Evolutionary conservation across 129 eudicot species (phyloP).

Genomic region (Solidago caesia): DNA sequence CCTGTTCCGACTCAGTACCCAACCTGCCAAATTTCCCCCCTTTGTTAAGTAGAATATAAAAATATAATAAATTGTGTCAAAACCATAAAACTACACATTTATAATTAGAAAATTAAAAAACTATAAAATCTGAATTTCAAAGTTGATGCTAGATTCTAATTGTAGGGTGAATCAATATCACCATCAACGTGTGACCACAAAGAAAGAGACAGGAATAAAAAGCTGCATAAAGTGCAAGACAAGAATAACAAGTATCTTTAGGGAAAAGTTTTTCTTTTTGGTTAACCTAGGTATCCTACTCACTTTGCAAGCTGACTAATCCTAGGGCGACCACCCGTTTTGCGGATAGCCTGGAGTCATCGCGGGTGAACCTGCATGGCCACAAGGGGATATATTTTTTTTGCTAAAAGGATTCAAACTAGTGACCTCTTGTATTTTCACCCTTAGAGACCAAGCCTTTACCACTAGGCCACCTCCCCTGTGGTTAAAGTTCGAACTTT

Average conservation of each 20-base stretch:
- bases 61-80: neutral
- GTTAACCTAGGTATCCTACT: no score
- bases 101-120: neutral
- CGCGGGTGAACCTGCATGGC: no score
- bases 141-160: neutral
- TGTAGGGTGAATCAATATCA: neutral
- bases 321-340: no score
- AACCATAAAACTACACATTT: neutral
- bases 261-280: neutral
- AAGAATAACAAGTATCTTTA: neutral
- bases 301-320: no score
- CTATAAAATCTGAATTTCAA: neutral
- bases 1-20: no score
- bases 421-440: neutral
- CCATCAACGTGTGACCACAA: constrained; percentile 10
- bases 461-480: no score
- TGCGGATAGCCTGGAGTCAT: no score
- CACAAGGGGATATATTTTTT: no score
- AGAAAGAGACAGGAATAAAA: constrained; percentile 8
- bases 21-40: no score
- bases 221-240: constrained; percentile 11
- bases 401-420: no score
- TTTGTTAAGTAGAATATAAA: no score
- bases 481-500: neutral
- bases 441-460: no score